Base-by-base conservation (phyloP, 2,329 filamentous ascomycete genomes). In the Sclerotiophoma versabilis region DNA sequence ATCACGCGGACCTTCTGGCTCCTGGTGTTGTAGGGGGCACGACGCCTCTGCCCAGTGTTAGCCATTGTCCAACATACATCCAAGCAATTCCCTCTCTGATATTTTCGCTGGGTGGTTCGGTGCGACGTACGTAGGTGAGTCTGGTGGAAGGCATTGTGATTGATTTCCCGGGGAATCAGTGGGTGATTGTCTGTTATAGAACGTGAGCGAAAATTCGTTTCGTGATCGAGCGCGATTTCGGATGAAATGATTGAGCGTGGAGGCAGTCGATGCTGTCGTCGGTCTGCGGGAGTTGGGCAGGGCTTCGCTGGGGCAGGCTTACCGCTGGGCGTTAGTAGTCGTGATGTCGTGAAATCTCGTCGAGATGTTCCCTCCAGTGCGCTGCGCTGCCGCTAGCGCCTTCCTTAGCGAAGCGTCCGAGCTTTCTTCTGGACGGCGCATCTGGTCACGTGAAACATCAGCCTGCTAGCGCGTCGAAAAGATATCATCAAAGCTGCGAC, bases 1-100 rank as follows among this genome's bases (percentile, higher is more conserved):
- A 73, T 67, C 60, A 75, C 68, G 79, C 95, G 90, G 80, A 95
- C 93, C 83, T 92, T 92, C 90, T 99, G 97, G 80, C 91, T 96
- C 79, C 85, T 85, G 80, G 93, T 98, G 89, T 98, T 98, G 91
- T 98, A 99, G 79, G 81, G 79, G 69, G 82, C 80, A 73, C 81
- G 78, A 75, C 82, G 79, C 73, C 82, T 80, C 82, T 84, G 71
- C 66, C 60, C 58, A 65, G 54, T 71, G 72, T 76, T 63, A 76
- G 71, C 60, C 57, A 52, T 41, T 36, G 32, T 50, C 38, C 43
- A 25, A 25, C 39, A 12, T 3, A 59, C 34, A 42, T 60, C 56
- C 47, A 25, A 50, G 22, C 34, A 27, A 37, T 33, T 54, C 57
- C 37, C 49, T 55, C 54, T 48, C 51, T 45, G 12, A 25, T 52